phyloP scores from a whole-genome alignment of 169 alveolate species.

The Plasmodium gaboni region DNA sequence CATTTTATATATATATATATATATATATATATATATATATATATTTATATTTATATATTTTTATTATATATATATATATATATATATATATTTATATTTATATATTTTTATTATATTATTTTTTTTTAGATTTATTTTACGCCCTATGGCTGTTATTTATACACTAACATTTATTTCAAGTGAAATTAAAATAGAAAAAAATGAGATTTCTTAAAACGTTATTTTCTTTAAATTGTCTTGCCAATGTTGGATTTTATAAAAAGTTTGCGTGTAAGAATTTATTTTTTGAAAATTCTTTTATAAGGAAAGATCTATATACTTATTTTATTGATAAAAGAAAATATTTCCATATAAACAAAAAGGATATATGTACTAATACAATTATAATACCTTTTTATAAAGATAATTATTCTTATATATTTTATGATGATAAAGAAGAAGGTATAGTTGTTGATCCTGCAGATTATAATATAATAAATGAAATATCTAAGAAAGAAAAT shows the following conservation, averaged over 20 bases:
- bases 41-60: too few species aligned
- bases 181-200: not conserved
- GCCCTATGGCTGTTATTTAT: not conserved
- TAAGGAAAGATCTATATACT: constrained; percentile 2
- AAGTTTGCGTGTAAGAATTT: constrained; percentile 4
- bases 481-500: constrained; percentile 44
- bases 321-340: constrained; percentile 10
- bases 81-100: too few species aligned
- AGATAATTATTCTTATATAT: constrained; percentile 53
- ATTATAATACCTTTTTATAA: constrained; percentile 49
- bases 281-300: constrained; percentile 41
- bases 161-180: not conserved
- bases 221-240: constrained; percentile 15
- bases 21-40: too few species aligned
- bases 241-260: constrained; percentile 1
- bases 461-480: constrained; percentile 31
- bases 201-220: constrained; percentile 28
- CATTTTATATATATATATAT: too few species aligned
- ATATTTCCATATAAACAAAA: constrained; percentile 25
- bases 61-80: not conserved
- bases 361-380: constrained; percentile 27
- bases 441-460: constrained; percentile 65
- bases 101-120: not conserved
- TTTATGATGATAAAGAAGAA: constrained; percentile 55
- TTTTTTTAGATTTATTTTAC: not conserved